Base-by-base conservation (phyloP, 176 grass and related monocot genomes). In the Typha latifolia region DNA sequence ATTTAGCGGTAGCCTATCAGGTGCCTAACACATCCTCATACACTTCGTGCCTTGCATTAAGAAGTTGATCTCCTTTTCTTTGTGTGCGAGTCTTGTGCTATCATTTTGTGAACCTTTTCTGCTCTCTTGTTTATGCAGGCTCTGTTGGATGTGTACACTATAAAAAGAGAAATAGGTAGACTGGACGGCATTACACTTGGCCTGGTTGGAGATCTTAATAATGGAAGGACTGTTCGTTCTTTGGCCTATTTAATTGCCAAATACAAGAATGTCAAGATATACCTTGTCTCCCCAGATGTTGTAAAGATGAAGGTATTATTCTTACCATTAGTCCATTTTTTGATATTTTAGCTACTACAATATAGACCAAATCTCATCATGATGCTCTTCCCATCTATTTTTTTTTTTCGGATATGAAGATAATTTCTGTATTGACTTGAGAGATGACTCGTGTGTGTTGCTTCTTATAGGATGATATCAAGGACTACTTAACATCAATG, bases 161-260 rank as follows among this genome's bases (percentile, higher is more conserved):
- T 97, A 84, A 82, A 97, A 81, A 91, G 93, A 82, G 93, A 97
- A 82, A 79, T 89, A 48, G 88, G 93, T 37, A 73, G 66, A 26
- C 70, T 97, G 47, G 88, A 97, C 75, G 88, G 88, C 51, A 89
- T 86, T 69, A 89, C 87, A 80, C 63, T 92, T 83, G 93, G 80
- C 76, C 78, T 97, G 77, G 93, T 97, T 64, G 88, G 88, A 50
- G 88, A 97, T 76, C 93, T 97, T 76, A 88, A 88, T 71, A 89
- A 97, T 57, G 88, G 93, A 62, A 79, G 88, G 79, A 97, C 88
- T 7, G 93, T 92, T 75, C 78, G 83, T 72, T 97, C 88, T 49
- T 59, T 97, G 55, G 88, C 88, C 9, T 91, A 86, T 77, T 84
- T 97, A 71, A 91, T 92, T 37, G 80, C 83, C 32, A 89, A 89